Base-by-base conservation (phyloP, 2,329 filamentous ascomycete genomes). In the Fusarium clavum region DNA sequence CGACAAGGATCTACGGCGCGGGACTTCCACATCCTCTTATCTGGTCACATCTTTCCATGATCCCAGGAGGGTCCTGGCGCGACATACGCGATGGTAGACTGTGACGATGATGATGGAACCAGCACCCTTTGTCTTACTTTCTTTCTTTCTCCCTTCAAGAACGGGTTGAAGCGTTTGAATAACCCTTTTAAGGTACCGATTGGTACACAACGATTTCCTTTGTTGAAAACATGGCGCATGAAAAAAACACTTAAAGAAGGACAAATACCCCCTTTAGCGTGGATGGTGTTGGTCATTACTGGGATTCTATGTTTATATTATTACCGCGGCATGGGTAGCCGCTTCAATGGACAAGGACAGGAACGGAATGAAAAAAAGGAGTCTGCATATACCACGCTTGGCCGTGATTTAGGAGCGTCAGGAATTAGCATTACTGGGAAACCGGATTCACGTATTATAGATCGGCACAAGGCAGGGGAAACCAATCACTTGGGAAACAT, bases 241-340 rank as follows among this genome's bases (percentile, higher is more conserved):
- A 76, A 75, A 73, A 73, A 73, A 73, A 73, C 73, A 70, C 38
- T 56, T 73, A 73, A 76, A 77, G 75, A 76, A 71, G 73, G 71
- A 76, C 60, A 65, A 76, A 78, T 77, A 78, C 75, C 76, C 75
- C 75, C 69, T 68, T 70, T 53, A 67, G 72, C 70, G 72, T 73
- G 67, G 69, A 67, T 41, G 73, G 73, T 73, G 73, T 73, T 75
- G 63, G 71, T 63, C 66, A 58, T 69, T 73, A 64, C 62, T 70
- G 65, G 68, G 70, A 71, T 70, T 54, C 46, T 60, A 52, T 64
- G 49, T 57, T 70, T 61, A 62, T 67, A 49, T 52, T 74, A 44
- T 69, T 70, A 58, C 52, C 43, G 44, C 32, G 72, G 57, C 57
- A 57, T 40, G 63, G 63, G 61, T 41, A 47, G 40, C 60, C 52